These are phyloP conservation scores for Amyloporia xantha DNA, from an alignment of 768 basidiomycete species.

Conservation along the genomic window DNA sequence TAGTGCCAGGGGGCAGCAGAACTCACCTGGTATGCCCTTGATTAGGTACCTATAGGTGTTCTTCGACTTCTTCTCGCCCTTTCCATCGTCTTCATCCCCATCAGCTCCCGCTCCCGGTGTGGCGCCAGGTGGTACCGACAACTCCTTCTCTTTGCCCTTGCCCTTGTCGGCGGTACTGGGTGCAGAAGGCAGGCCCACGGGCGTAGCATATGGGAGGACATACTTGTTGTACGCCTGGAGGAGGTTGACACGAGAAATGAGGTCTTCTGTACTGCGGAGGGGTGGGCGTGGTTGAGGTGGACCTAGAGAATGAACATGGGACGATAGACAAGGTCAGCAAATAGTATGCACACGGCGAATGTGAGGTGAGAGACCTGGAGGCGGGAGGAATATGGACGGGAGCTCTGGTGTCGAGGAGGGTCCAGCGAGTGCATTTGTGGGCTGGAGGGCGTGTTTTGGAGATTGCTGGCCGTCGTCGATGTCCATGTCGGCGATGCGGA, in stretches of 20 bases:
- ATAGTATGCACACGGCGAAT: conserved; percentile 2
- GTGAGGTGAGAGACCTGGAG: conserved; percentile 24
- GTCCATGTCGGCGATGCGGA: conserved; percentile 21
- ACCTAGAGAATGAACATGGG: conserved; percentile 2
- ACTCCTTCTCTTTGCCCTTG: conserved; percentile 24
- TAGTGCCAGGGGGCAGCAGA: background rate
- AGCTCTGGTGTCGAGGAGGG: conserved; percentile 41
- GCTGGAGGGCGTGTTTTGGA: conserved; percentile 12
- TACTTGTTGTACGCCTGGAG: conserved; percentile 76
- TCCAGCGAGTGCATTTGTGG: conserved; percentile 52
- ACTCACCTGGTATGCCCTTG: conserved; percentile 65
- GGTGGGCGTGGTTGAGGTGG: conserved; percentile 26
- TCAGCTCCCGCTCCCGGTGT: conserved; percentile 36
- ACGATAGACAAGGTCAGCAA: conserved; percentile 14
- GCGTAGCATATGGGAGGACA: conserved; percentile 48
- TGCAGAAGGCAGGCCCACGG: conserved; percentile 24
- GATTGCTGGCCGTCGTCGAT: conserved; percentile 23
- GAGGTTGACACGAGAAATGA: conserved; percentile 65
- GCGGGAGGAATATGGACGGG: conserved; percentile 26
- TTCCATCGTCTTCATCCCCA: conserved; percentile 47
- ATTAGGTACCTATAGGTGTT: conserved; percentile 74
- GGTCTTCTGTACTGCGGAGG: conserved; percentile 73
- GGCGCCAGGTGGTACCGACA: conserved; percentile 20
- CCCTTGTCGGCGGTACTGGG: conserved; percentile 24
- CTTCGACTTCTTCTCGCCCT: conserved; percentile 65